Percentiles rank a stretch among this genome's conserved stretches.
These are phyloP conservation scores for Neurospora sp. DNA, from an alignment of 2,329 filamentous ascomycete species.

Conservation along the genomic window DNA sequence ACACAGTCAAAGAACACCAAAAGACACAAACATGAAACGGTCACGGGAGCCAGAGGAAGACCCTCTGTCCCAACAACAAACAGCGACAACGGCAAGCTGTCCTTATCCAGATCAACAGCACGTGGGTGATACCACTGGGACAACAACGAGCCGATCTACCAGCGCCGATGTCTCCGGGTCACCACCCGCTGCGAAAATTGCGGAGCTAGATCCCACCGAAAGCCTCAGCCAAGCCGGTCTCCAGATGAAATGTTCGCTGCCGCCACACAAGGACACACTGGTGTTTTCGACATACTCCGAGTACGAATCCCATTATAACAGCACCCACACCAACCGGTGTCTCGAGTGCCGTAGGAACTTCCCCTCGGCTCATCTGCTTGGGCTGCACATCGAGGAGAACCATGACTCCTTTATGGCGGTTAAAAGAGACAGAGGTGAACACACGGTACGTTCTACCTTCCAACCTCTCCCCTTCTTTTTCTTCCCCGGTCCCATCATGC, in stretches of 20 bases:
- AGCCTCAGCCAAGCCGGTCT: constrained; percentile 24
- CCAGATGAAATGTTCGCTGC: constrained; percentile 69
- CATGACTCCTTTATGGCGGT: constrained; percentile 74
- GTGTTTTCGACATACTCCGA: constrained; percentile 66
- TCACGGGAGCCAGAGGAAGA: constrained; percentile 49
- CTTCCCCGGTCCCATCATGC: background rate
- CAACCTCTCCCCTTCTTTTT: background rate
- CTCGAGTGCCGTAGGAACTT: constrained; percentile 79
- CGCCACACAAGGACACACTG: constrained; percentile 64
- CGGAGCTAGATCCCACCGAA: constrained; percentile 44
- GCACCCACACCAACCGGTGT: constrained; percentile 76
- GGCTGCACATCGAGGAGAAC: constrained; percentile 80
- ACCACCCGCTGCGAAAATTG: constrained; percentile 38
- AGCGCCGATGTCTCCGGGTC: constrained; percentile 8
- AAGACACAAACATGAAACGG: constrained; percentile 43
- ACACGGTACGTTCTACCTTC: constrained; percentile 53
- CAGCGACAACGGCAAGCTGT: background rate
- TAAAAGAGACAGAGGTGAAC: constrained; percentile 69
- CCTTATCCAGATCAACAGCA: background rate
- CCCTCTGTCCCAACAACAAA: constrained; percentile 7
- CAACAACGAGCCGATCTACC: background rate
- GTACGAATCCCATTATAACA: constrained; percentile 79
- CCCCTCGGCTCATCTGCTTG: constrained; percentile 70
- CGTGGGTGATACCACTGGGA: background rate
- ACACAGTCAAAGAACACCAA: background rate